phyloP scores from a whole-genome alignment of 2,329 filamentous ascomycete genomes.

The Colletotrichum sp. region DNA sequence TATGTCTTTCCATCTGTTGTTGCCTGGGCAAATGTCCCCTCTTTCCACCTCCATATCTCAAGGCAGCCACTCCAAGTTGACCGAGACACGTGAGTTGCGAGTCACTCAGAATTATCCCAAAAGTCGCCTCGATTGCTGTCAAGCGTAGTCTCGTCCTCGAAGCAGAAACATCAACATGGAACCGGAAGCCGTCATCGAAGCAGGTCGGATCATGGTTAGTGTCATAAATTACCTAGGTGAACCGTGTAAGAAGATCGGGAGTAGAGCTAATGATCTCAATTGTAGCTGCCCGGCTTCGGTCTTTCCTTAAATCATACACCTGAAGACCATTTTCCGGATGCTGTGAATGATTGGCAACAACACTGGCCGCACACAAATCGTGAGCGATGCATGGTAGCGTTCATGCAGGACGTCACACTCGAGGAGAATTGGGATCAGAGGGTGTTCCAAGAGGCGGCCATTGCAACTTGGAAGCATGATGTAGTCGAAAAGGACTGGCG shows the following conservation, averaged over 20 bases:
- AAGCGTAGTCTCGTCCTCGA: background rate
- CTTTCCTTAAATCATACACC: background rate
- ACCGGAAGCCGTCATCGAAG: background rate
- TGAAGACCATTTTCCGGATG: background rate
- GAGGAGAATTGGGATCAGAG: background rate
- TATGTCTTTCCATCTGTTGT: background rate
- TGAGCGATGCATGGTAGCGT: background rate
- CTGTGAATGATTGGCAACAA: background rate
- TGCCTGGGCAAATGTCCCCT: background rate
- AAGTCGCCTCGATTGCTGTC: background rate
- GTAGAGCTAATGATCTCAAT: background rate
- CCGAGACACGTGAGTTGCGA: background rate
- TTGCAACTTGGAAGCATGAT: background rate
- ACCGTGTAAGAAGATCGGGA: background rate
- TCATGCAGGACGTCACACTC: background rate
- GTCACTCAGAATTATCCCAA: background rate
- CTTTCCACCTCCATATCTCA: background rate
- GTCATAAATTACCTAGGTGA: background rate
- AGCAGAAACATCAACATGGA: background rate
- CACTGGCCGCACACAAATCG: background rate
- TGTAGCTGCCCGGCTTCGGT: background rate
- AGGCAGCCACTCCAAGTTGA: background rate
- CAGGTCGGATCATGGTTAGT: background rate
- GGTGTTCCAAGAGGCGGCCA: background rate
- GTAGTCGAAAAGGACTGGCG: background rate